Evolutionary conservation across 352 stramenopile genomes (phyloP), one percentile per base, ranked within the genome.

Genomic region (Globisporangium megalacanthum): DNA sequence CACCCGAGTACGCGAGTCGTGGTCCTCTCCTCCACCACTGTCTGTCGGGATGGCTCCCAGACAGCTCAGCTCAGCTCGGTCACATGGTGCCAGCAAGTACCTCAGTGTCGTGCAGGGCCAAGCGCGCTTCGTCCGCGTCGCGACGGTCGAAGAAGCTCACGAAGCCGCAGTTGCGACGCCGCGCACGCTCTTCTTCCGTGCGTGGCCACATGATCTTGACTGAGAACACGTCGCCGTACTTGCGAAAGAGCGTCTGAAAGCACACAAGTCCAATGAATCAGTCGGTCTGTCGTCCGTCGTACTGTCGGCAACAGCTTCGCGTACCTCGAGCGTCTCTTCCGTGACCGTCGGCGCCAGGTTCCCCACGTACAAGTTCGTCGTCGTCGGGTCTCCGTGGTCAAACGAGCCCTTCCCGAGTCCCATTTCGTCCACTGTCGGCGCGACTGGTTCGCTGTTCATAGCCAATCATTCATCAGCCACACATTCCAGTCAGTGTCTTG

Each of bases 131-230:
- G 25, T 96, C 89, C 9, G 90, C 90, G 56, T 96, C 81, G 20
- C 65, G 47, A 14, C 89, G 75, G 45, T 88, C 62, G 65, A 86
- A 90, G 60, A 98, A 99, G 65, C 87, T 98, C 25, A 99, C 94
- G 77, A 99, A 99, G 31, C 89, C 95, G 25, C 86, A 96, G 64
- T 98, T 97, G 13, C 93, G 78, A 49, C 83, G 88, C 37, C 94
- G 83, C 17, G 70, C 67, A 49, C 88, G 70, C 69, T 99, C 96
- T 66, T 98, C 94, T 41, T 96, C 82, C 0, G 86, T 97, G 29
- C 96, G 79, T n/a, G 96, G 95, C 95, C 95, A 99, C 96, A 99
- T 99, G 67, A 99, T 97, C 69, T 99, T 99, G 42, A 99, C 82
- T 39, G 88, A 98, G 75, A 97, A 92, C 31, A 98, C 79, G 42